phyloP scores from a whole-genome alignment of 208 protist genomes.

The Angomonas ambiguus region DNA sequence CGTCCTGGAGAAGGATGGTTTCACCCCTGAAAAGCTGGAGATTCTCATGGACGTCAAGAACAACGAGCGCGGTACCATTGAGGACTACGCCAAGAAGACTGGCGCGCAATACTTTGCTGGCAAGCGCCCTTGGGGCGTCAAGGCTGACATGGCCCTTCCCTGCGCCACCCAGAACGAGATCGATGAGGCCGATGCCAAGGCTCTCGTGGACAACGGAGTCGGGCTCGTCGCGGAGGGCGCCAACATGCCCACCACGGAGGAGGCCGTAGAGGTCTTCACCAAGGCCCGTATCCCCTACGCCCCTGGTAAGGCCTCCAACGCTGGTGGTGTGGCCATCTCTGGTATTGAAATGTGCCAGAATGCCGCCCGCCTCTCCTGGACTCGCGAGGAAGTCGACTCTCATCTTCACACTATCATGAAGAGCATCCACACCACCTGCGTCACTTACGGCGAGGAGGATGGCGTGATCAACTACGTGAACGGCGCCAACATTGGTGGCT shows the following conservation, averaged over 20 bases:
- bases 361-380: conserved; percentile 75
- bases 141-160: conserved; percentile 74
- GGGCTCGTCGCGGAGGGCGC: conserved; percentile 85
- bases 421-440: conserved; percentile 72
- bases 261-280: conserved; percentile 73
- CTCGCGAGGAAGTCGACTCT: conserved; percentile 78
- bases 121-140: conserved; percentile 66
- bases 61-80: conserved; percentile 41
- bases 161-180: conserved; percentile 96
- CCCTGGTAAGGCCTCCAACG: conserved; percentile 93
- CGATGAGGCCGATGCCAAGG: conserved; percentile 55
- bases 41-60: conserved; percentile 74
- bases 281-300: conserved; percentile 66
- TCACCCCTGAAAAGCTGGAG: conserved; percentile 69
- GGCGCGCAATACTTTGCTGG: conserved; percentile 56
- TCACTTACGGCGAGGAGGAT: conserved; percentile 40
- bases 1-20: conserved; percentile 76
- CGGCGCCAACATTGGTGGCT: conserved; percentile 93
- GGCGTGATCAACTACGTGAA: conserved; percentile 58
- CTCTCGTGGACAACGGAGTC: conserved; percentile 71
- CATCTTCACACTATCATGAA: conserved; percentile 90
- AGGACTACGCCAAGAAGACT: conserved; percentile 58
- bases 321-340: conserved; percentile 91
- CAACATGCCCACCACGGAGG: conserved; percentile 90
- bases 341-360: conserved; percentile 96